Evolutionary conservation across 2,329 filamentous ascomycete species (phyloP).

Genomic region (Fragosphaeria purpurea): DNA sequence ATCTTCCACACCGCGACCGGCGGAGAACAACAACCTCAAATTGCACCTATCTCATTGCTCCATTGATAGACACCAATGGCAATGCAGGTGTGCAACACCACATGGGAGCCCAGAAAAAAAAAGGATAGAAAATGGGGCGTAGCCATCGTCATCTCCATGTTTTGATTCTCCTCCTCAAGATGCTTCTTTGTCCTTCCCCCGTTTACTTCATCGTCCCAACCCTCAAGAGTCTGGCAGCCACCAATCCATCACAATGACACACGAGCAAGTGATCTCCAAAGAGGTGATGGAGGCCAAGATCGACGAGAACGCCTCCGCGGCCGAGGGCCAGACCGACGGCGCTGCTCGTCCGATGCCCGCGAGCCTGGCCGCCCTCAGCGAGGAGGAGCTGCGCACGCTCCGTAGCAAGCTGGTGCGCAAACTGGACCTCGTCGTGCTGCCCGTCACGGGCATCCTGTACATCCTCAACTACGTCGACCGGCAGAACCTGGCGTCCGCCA

Average conservation of each 20-base stretch:
- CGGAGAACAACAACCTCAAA: no score
- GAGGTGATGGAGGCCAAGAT: neutral
- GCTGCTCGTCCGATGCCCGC: constrained; percentile 5
- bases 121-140: no score
- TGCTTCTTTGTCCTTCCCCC: no score
- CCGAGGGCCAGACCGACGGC: constrained; percentile 4
- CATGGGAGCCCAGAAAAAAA: no score
- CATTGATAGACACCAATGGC: no score
- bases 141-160: no score
- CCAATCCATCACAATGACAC: neutral
- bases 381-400: neutral
- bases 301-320: neutral
- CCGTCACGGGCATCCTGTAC: constrained; percentile 7
- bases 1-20: no score
- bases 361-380: constrained; percentile 4
- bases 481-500: constrained; percentile 9
- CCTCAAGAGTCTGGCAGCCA: no score
- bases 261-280: neutral
- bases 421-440: constrained; percentile 10
- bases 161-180: no score
- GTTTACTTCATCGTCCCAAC: no score
- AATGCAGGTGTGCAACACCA: no score
- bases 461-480: constrained; percentile 13
- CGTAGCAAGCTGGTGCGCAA: constrained; percentile 9
- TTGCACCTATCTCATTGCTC: no score